Evolutionary conservation across 73 alveolate genomes (phyloP), one percentile per base, ranked within the genome.

Genomic region (Uronychia binucleata): DNA sequence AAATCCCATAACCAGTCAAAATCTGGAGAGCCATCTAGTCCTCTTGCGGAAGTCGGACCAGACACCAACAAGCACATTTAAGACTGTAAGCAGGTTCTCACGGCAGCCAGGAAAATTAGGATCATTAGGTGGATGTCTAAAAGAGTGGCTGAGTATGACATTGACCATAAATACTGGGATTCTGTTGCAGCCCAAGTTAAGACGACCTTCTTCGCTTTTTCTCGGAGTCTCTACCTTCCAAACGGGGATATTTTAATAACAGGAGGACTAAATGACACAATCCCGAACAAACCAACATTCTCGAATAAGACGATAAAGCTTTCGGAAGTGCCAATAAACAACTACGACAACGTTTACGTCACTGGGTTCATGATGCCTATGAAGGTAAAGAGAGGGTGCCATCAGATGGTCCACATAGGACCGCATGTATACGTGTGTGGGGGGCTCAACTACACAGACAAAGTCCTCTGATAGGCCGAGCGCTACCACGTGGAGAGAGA

Each of bases 221-320:
- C 92, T 1, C 11, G 88, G 34, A 77, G 78, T 5, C 57, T 86
- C 30, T 77, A 79, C 31, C 34, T 86, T 28, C 92, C 92, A 0
- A 79, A 86, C 77, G 57, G 57, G 28, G 83, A 60, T 28, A 86
- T 86, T 67, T 32, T 86, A 1, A 79, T 86, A 1, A 58, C 59
- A 0, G 92, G 92, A 30, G 92, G 92, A 11, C 84, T 86, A 13
- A 88, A 86, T 79, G 92, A 86, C 60, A 31, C 30, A 28, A 79
- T 79, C 0, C 83, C 88, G 26, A 59, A 79, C 30, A 86, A 86
- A 34, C 92, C 92, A 14, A 79, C 88, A 1, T 86, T 86, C 75
- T 79, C 88, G 1, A 85, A 83, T 0, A n/a, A 59, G 34, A 28
- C 88, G 26, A 28, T 58, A 0, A 30, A 58, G 5, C 28, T 86